Percentiles rank a stretch among this genome's conserved stretches.
phyloP scores from a whole-genome alignment of 1,139 yeast species.

The Pichia kudriavzevii region DNA sequence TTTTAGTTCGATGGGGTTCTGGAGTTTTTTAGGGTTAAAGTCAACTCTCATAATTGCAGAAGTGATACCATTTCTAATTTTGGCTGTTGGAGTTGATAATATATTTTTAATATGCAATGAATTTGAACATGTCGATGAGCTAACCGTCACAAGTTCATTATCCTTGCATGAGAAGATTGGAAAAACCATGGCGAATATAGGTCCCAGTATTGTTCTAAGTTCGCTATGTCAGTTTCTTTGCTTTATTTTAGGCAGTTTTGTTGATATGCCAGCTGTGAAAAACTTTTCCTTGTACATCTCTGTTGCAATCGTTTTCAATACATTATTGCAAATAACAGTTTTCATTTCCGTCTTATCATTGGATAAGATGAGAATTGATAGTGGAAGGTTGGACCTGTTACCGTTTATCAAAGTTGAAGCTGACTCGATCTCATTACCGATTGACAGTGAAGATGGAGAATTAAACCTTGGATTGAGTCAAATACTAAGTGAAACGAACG shows the following conservation, averaged over 20 bases:
- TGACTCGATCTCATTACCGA: conserved; percentile 16
- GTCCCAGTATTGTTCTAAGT: conserved; percentile 80
- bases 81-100: conserved; percentile 94
- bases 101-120: conserved; percentile 82
- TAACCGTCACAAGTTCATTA: conserved; percentile 34
- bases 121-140: conserved; percentile 44
- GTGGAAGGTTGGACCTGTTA: conserved; percentile 50
- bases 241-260: conserved; percentile 70
- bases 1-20: conserved; percentile 72
- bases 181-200: conserved; percentile 60
- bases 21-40: conserved; percentile 65
- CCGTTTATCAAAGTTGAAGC: conserved; percentile 38
- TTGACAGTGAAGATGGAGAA: conserved; percentile 4
- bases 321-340: conserved; percentile 70
- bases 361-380: conserved; percentile 58
- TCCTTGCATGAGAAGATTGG: conserved; percentile 49
- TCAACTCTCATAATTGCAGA: conserved; percentile 92
- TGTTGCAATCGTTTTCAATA: conserved; percentile 73
- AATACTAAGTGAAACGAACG: conserved; percentile 11
- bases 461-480: conserved; percentile 15
- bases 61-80: conserved; percentile 87
- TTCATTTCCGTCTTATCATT: conserved; percentile 66
- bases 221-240: conserved; percentile 71
- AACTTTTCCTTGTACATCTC: conserved; percentile 91
- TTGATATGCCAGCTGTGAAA: conserved; percentile 91